phyloP scores from a whole-genome alignment of 768 basidiomycete genomes.

The Mycena haematopus region DNA sequence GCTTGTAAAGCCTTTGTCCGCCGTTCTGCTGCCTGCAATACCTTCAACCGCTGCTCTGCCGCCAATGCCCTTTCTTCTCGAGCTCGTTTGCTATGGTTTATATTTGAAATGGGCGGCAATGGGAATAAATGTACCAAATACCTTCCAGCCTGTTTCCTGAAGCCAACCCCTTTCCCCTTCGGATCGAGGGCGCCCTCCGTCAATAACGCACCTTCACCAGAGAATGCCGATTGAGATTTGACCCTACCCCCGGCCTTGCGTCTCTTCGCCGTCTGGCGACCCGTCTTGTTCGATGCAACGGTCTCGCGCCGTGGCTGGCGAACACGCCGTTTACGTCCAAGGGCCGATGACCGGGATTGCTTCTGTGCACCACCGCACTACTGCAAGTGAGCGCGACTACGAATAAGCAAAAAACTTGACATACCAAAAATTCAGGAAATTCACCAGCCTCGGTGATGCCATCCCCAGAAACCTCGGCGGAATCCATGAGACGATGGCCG shows the following conservation, averaged over 20 bases:
- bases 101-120: constrained; percentile 1
- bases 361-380: constrained; percentile 85
- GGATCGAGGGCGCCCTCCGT: constrained; percentile 45
- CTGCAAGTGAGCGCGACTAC: neutral
- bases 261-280: constrained; percentile 66
- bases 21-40: constrained; percentile 44
- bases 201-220: constrained; percentile 60
- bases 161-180: constrained; percentile 61
- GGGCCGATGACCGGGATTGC: constrained; percentile 59
- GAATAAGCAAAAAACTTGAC: constrained; percentile 15
- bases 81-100: constrained; percentile 67
- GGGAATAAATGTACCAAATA: constrained; percentile 29
- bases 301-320: constrained; percentile 41
- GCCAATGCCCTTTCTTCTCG: constrained; percentile 80
- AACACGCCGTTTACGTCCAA: constrained; percentile 45
- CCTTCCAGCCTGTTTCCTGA: constrained; percentile 77
- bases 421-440: constrained; percentile 80
- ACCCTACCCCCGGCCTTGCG: constrained; percentile 78
- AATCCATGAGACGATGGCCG: constrained; percentile 73
- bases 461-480: constrained; percentile 56
- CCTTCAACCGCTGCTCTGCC: constrained; percentile 65
- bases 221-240: constrained; percentile 64
- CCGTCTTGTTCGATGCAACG: constrained; percentile 62
- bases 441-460: constrained; percentile 61
- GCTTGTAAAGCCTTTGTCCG: constrained; percentile 55